A percentile compares a stretch with the other conserved stretches of the same genome.
Evolutionary conservation across 768 basidiomycete genomes (phyloP).

Genomic region (Rhizopogon vesiculosus): DNA sequence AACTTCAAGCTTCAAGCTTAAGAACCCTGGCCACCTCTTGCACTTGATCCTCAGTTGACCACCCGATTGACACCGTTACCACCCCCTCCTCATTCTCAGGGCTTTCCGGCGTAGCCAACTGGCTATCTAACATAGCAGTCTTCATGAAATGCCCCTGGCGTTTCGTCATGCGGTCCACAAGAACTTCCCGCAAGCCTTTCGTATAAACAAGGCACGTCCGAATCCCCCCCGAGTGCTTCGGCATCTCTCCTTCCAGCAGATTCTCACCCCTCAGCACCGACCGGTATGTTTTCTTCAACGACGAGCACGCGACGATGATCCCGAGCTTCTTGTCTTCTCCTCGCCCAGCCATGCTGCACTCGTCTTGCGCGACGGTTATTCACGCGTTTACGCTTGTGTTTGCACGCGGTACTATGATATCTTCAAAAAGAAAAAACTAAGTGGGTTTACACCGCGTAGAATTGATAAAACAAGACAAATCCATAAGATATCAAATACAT

Average conservation of each 20-base stretch:
- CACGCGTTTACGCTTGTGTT: too few relatives aligned
- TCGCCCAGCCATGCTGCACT: background rate
- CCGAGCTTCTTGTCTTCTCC: constrained; percentile 30
- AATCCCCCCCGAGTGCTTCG: constrained; percentile 26
- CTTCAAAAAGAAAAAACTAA: too few relatives aligned
- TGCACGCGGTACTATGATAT: too few relatives aligned
- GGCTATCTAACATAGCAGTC: constrained; percentile 74
- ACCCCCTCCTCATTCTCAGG: constrained; percentile 67
- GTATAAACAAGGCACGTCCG: constrained; percentile 82
- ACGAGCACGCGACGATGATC: constrained; percentile 81
- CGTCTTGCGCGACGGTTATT: too few relatives aligned
- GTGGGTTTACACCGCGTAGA: too few relatives aligned
- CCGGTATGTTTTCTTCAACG: constrained; percentile 78
- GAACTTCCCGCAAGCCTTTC: constrained; percentile 48
- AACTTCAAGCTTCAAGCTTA: too few relatives aligned
- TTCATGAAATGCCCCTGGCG: constrained; percentile 83
- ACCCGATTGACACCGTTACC: constrained; percentile 53
- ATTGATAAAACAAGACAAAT: too few relatives aligned
- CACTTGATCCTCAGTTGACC: constrained; percentile 55
- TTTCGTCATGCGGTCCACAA: constrained; percentile 59
- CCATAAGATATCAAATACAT: too few relatives aligned
- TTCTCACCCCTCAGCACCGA: constrained; percentile 61
- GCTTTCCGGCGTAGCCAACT: constrained; percentile 64
- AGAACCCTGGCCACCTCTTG: constrained; percentile 25
- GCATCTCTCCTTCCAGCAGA: constrained; percentile 10